These are phyloP conservation scores for Stagonosporopsis cucurbitacearum DNA, from an alignment of 2,329 filamentous ascomycete species.

Conservation along the genomic window DNA sequence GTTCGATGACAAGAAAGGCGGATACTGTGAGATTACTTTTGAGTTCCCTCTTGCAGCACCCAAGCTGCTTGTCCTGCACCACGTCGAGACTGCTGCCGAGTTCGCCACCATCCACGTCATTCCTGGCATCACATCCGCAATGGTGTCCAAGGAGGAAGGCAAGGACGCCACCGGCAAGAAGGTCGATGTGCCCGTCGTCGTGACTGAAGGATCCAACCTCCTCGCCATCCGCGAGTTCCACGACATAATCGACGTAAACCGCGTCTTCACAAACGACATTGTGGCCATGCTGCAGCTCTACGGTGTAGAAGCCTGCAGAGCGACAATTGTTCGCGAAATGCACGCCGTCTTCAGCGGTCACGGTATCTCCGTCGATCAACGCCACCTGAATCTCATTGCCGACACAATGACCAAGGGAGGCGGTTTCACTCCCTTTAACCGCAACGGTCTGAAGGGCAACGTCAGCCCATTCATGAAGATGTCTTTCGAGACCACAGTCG, in stretches of 20 bases:
- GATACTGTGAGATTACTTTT: conserved; percentile 80
- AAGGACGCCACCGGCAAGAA: conserved; percentile 59
- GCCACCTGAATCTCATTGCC: conserved; percentile 93
- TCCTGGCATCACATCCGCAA: conserved; percentile 74
- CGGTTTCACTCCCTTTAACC: conserved; percentile 88
- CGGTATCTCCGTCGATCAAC: conserved; percentile 88
- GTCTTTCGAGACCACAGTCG: conserved; percentile 97
- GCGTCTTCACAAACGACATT: conserved; percentile 91
- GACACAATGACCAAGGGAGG: conserved; percentile 98
- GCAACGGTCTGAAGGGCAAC: conserved; percentile 83
- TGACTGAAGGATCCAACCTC: conserved; percentile 86
- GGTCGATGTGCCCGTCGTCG: conserved; percentile 59
- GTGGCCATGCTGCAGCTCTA: conserved; percentile 83
- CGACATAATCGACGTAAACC: conserved; percentile 84
- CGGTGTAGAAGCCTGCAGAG: conserved; percentile 90
- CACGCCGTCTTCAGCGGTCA: conserved; percentile 85
- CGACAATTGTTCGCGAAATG: conserved; percentile 86
- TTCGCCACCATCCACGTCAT: conserved; percentile 88
- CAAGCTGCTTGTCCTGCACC: conserved; percentile 90
- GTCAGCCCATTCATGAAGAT: conserved; percentile 96
- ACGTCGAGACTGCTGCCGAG: conserved; percentile 82
- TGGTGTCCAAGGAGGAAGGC: conserved; percentile 63
- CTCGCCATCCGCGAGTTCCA: conserved; percentile 88
- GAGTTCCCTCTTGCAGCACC: conserved; percentile 80
- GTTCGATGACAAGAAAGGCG: conserved; percentile 76